phyloP scores from a whole-genome alignment of 164 flowering plant species.

The Umbilicus rupestris region DNA sequence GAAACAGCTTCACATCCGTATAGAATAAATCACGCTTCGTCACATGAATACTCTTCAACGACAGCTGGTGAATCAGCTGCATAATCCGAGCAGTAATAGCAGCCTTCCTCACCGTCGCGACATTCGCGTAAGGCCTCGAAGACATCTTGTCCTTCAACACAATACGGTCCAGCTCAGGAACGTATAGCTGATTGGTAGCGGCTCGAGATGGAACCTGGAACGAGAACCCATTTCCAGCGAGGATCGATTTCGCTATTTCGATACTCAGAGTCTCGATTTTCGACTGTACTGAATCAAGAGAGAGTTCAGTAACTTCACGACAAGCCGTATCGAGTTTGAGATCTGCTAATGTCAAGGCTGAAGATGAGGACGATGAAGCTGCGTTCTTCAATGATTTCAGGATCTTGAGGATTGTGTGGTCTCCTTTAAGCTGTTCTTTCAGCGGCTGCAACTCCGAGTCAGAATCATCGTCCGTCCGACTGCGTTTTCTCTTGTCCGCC shows the following conservation, averaged over 20 bases:
- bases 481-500: constrained; percentile 62
- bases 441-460: constrained; percentile 44
- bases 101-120: constrained; percentile 73
- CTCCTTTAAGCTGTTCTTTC: constrained; percentile 44
- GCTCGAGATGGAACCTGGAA: constrained; percentile 77
- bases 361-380: constrained; percentile 20
- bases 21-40: constrained; percentile 94
- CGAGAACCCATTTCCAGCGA: constrained; percentile 70
- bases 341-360: constrained; percentile 58
- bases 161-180: constrained; percentile 93
- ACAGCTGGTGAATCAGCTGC: constrained; percentile 73
- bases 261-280: constrained; percentile 47
- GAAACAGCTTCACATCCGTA: constrained; percentile 91
- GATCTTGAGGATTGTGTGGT: constrained; percentile 33
- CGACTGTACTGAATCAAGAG: constrained; percentile 57
- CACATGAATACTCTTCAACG: constrained; percentile 68
- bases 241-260: constrained; percentile 48
- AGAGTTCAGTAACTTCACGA: constrained; percentile 83
- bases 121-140: constrained; percentile 52
- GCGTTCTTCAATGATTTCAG: constrained; percentile 26
- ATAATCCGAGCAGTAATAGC: constrained; percentile 71
- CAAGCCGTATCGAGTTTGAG: constrained; percentile 60
- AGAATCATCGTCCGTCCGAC: constrained; percentile 21
- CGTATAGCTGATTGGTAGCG: constrained; percentile 81
- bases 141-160: constrained; percentile 77